Percentiles rank a stretch among this genome's conserved stretches.
These are phyloP conservation scores for Haematococcus lacustris DNA, from an alignment of 139 green algal species.

Conservation along the genomic window DNA sequence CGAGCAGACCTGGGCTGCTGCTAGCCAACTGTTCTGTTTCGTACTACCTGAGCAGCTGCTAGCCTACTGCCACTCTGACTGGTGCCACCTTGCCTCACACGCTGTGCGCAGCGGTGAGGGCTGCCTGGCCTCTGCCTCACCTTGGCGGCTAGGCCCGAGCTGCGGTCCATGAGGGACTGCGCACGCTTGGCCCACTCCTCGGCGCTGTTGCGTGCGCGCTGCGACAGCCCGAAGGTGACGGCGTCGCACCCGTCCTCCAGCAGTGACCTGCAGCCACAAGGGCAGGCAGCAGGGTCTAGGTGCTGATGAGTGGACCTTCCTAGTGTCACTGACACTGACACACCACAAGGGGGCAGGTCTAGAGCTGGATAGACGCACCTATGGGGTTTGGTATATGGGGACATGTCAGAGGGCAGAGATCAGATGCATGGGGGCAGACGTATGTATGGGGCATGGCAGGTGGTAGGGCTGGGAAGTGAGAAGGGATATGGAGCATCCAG, in stretches of 20 bases:
- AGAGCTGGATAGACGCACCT: not conserved
- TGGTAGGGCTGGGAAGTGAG: too few relatives aligned
- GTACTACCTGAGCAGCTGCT: not conserved
- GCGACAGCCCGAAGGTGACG: conserved; percentile 15
- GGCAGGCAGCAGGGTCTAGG: too few relatives aligned
- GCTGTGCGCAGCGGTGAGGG: too few relatives aligned
- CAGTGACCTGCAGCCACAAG: conserved; percentile 11
- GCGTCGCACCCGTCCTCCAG: conserved; percentile 24
- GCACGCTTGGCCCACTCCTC: conserved; percentile 27
- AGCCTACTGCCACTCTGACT: too few relatives aligned
- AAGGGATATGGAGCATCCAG: too few relatives aligned
- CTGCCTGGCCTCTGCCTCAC: too few relatives aligned
- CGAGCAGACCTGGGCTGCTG: too few relatives aligned
- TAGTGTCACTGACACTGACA: not conserved
- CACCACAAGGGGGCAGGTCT: not conserved
- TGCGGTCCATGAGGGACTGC: conserved; percentile 12
- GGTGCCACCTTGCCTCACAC: too few relatives aligned
- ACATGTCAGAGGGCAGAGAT: not conserved
- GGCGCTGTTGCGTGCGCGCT: conserved; percentile 17
- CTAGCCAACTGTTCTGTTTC: not conserved
- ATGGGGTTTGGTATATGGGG: not conserved
- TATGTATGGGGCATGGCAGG: too few relatives aligned
- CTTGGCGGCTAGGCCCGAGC: conserved; percentile 24
- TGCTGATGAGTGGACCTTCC: too few relatives aligned
- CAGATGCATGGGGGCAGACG: too few relatives aligned